Conservation (phyloP, 495 filamentous ascomycete species). For the Podospora fimiseda region DNA sequence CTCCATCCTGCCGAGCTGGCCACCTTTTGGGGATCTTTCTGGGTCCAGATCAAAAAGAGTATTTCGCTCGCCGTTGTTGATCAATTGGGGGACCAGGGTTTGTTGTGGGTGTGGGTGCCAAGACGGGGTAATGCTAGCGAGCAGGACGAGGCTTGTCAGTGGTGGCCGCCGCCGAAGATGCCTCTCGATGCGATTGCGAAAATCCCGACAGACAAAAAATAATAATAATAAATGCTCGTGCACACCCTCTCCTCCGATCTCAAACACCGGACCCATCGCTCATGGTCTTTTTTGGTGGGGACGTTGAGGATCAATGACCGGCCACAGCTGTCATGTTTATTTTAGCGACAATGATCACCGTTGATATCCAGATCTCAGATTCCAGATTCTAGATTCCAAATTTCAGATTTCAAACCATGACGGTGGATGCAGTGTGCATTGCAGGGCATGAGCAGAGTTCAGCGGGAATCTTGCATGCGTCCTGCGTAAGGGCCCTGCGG, state of each 20-base stretch:
- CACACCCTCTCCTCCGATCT: background rate
- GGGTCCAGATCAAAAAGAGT: background rate
- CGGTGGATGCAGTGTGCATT: slow-evolving; percentile 4
- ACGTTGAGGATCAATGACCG: background rate
- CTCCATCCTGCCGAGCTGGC: slow-evolving; percentile 2
- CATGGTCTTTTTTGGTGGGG: background rate
- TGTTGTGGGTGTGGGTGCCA: background rate
- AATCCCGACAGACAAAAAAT: background rate
- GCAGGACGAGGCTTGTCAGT: background rate
- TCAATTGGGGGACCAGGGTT: background rate
- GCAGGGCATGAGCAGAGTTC: slow-evolving; percentile 13
- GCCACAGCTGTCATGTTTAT: background rate
- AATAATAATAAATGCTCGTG: background rate
- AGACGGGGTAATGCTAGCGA: background rate
- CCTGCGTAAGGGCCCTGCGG: background rate
- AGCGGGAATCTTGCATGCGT: slow-evolving; percentile 27
- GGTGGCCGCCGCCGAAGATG: background rate
- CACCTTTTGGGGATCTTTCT: background rate
- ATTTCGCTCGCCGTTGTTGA: background rate
- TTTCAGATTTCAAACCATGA: background rate
- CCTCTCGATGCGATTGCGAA: background rate
- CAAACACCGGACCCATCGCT: background rate
- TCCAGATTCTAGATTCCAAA: background rate
- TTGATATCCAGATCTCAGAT: too few relatives aligned
- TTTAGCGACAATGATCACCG: background rate